phyloP scores from a whole-genome alignment of 73 alveolate genomes.

The Paramecium caudatum region DNA sequence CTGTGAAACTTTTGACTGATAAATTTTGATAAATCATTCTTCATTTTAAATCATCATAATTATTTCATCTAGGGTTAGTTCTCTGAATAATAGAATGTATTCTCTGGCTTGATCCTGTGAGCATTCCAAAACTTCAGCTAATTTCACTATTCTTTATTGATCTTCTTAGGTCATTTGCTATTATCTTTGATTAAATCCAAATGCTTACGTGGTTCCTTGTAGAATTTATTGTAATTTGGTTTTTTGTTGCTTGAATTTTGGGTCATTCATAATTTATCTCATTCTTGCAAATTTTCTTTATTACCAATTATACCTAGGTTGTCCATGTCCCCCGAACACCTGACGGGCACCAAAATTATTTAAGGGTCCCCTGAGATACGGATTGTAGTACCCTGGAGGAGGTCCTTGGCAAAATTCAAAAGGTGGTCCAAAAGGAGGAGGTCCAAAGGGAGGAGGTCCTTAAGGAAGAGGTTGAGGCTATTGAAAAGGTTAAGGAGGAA shows the following conservation, averaged over 20 bases:
- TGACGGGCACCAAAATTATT: too few relatives aligned
- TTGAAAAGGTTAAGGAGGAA: background rate
- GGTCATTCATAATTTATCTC: background rate
- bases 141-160: background rate
- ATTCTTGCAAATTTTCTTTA: background rate
- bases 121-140: slow-evolving; percentile 33
- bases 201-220: background rate
- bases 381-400: too few relatives aligned
- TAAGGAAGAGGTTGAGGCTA: background rate
- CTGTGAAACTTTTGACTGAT: background rate
- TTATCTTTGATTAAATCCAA: background rate
- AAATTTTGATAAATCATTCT: background rate
- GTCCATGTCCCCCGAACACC: background rate
- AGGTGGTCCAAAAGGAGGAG: background rate
- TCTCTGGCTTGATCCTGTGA: background rate
- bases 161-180: background rate
- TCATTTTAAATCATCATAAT: background rate
- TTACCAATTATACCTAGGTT: background rate
- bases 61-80: background rate
- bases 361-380: too few relatives aligned
- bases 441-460: slow-evolving; percentile 2
- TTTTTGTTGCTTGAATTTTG: background rate
- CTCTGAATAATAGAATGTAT: background rate
- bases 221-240: background rate
- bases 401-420: too few relatives aligned